Percentiles rank a stretch among this genome's conserved stretches.
Conservation (phyloP, 2,329 filamentous ascomycete species). For the Calonectria crousiana region DNA sequence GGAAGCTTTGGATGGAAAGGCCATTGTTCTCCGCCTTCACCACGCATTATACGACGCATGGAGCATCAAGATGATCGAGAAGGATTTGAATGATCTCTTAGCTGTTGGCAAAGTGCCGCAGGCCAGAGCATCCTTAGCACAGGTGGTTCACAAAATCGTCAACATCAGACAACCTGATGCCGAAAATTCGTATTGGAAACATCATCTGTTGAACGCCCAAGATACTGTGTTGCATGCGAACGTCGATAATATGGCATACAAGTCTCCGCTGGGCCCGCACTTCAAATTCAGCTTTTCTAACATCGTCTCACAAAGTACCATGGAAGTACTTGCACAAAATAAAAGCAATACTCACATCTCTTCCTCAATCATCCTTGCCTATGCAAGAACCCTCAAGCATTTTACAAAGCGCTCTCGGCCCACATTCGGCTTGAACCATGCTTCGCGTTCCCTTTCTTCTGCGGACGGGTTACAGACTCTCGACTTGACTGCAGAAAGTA, state of each 20-base stretch:
- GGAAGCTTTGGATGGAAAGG: not conserved
- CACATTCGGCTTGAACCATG: not conserved
- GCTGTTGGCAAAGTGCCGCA: not conserved
- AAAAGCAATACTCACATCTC: not conserved
- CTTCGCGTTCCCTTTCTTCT: not conserved
- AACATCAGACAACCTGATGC: not conserved
- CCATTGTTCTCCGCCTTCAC: not conserved
- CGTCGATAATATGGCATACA: not conserved
- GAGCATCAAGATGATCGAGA: conserved; percentile 4
- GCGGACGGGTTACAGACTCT: not conserved
- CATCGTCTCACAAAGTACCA: not conserved
- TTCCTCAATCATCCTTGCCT: not conserved
- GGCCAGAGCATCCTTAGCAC: not conserved
- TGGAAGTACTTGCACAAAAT: not conserved
- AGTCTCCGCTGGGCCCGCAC: not conserved
- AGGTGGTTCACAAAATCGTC: not conserved
- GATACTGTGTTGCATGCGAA: not conserved
- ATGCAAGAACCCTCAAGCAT: not conserved
- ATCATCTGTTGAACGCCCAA: not conserved
- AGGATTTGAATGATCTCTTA: not conserved
- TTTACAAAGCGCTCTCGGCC: not conserved
- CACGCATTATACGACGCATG: not conserved
- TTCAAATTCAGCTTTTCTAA: not conserved
- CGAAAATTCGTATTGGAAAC: not conserved
- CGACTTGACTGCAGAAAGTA: not conserved